These are phyloP conservation scores for Diaporthe sp. DNA, from an alignment of 2,329 filamentous ascomycete species.

Conservation along the genomic window DNA sequence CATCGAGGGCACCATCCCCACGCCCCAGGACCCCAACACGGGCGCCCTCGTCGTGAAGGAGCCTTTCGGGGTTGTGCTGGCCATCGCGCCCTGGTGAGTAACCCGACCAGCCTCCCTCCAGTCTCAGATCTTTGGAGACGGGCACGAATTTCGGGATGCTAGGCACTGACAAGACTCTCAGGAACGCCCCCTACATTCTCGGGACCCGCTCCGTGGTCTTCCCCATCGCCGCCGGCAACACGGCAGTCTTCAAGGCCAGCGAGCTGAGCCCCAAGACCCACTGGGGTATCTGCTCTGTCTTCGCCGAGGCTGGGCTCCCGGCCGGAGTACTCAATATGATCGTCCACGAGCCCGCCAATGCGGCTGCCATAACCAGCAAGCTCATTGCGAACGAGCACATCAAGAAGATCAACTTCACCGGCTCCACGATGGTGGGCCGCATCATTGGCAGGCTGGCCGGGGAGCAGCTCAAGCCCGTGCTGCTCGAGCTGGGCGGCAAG, in stretches of 20 bases:
- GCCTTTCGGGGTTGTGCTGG: conserved; percentile 82
- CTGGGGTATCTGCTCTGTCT: conserved; percentile 70
- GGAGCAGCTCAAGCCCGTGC: conserved; percentile 79
- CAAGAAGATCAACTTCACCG: conserved; percentile 89
- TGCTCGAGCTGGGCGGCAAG: conserved; percentile 88
- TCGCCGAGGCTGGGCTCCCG: conserved; percentile 81
- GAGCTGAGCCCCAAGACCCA: conserved; percentile 74
- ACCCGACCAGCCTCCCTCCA: not conserved
- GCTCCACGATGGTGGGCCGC: conserved; percentile 77
- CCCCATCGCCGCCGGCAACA: conserved; percentile 83
- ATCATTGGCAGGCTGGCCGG: conserved; percentile 78
- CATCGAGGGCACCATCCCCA: conserved; percentile 48
- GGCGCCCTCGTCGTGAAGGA: conserved; percentile 76
- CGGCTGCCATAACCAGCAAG: conserved; percentile 72
- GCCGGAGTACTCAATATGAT: conserved; percentile 80
- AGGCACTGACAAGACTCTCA: conserved; percentile 39
- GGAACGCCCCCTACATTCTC: conserved; percentile 69
- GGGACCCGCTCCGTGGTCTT: conserved; percentile 65
- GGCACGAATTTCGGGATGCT: not conserved
- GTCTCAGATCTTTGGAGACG: not conserved
- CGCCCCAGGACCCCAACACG: conserved; percentile 55
- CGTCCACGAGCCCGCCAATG: conserved; percentile 72
- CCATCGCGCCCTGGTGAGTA: conserved; percentile 82
- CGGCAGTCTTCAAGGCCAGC: conserved; percentile 77
- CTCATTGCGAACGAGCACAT: conserved; percentile 75